Percentiles rank a stretch among this genome's conserved stretches.
Conservation (phyloP, 805 yeast genomes). For the Nakazawaea pomicola region DNA sequence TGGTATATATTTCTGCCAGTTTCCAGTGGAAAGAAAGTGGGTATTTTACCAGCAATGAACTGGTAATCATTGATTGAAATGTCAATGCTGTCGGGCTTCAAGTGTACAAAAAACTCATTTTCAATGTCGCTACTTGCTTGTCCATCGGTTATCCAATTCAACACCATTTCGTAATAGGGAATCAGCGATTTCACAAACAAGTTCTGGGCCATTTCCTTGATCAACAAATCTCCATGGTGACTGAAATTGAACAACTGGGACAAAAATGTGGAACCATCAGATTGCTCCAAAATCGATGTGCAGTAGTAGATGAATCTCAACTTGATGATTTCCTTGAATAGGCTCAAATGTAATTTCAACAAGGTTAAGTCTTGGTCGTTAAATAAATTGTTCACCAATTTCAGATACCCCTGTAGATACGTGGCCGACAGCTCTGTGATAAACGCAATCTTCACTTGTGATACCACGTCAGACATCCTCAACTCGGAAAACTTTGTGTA, state of each 20-base stretch:
- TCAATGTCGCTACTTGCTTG: conserved; percentile 37
- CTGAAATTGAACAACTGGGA: conserved; percentile 45
- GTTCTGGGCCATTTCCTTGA: conserved; percentile 36
- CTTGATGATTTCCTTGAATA: conserved; percentile 47
- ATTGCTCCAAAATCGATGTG: background rate
- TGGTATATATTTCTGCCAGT: conserved; percentile 46
- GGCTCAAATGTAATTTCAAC: conserved; percentile 30
- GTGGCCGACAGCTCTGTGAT: conserved; percentile 40
- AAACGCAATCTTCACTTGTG: conserved; percentile 63
- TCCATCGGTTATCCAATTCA: conserved; percentile 69
- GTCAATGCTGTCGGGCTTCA: conserved; percentile 9
- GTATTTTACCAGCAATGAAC: conserved; percentile 42
- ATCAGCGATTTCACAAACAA: conserved; percentile 41
- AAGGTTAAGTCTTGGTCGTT: conserved; percentile 25
- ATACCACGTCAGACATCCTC: conserved; percentile 22
- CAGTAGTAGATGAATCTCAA: conserved; percentile 55
- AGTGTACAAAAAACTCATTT: conserved; percentile 55
- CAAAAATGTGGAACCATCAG: conserved; percentile 45
- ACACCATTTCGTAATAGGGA: conserved; percentile 59
- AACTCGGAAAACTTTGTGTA: conserved; percentile 23
- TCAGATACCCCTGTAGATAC: conserved; percentile 30
- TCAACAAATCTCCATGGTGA: conserved; percentile 57
- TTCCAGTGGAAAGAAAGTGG: conserved; percentile 36
- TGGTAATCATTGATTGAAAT: conserved; percentile 3
- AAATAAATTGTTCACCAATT: conserved; percentile 31